Evolutionary conservation across 306 rosid species (phyloP), one percentile per base, ranked within the genome.

Genomic region (Cucurbita pepo): DNA sequence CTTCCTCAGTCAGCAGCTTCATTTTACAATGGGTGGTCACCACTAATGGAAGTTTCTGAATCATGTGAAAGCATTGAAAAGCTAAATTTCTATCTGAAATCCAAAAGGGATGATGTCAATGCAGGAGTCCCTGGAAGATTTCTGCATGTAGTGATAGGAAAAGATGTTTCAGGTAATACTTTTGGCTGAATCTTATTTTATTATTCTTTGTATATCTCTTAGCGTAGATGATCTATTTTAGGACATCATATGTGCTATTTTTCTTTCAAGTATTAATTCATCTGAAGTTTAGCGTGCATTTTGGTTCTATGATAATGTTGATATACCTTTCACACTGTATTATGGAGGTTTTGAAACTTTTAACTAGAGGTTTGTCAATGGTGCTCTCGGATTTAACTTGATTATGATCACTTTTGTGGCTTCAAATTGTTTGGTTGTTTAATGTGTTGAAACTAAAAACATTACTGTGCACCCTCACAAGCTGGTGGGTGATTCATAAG

Each of bases 1-100:
- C 90, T 87, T 77, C 88, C 96, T 70, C 79, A 73, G 48, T 92
- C 91, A 70, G 96, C 97, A 18, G 95, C 95, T 52, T 83, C 82
- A 21, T 90, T 83, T 64, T 88, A 81, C 67, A 79, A 74, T 74
- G 92, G 97, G 37, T 71, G 74, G 67, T 92, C 91, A 25, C 92
- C 90, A 6, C 72, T 77, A 56, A 61, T 85, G 67, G 92, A 90
- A 79, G 88, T 92, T 72, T 77, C 84, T 77, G 97, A 87, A 73
- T 76, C 88, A 19, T 85, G 91, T 85, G 85, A 87, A 78, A 82
- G 81, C 85, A 74, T 85, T 77, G 57, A 56, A 72, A 78, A 75
- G 75, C 92, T 92, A 12, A 90, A 90, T 78, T 74, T 56, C 54
- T 92, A 79, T 78, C 79, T 92, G 75, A 92, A 75, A 81, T 88